These are phyloP conservation scores for Salmacisia buchloeana DNA, from an alignment of 1,284 basidiomycete species.

Conservation along the genomic window DNA sequence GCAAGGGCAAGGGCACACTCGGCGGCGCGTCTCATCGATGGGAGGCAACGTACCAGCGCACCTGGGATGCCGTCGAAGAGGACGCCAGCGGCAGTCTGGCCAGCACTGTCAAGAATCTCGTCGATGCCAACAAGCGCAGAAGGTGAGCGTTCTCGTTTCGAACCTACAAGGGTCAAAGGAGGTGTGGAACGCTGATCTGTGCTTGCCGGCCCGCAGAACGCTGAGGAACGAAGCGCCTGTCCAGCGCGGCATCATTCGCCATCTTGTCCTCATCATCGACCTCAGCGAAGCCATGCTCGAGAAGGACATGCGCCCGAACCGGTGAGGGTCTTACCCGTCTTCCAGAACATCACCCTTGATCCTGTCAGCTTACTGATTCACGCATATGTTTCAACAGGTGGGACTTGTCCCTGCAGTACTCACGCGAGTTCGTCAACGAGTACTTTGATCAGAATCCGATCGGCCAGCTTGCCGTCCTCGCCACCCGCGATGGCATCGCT, in stretches of 20 bases:
- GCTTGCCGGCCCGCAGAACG: constrained; percentile 9
- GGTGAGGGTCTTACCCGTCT: constrained; percentile 45
- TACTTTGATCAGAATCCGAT: constrained; percentile 99
- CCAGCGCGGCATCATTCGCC: constrained; percentile 89
- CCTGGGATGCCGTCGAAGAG: constrained; percentile 95
- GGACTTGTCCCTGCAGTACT: constrained; percentile 78
- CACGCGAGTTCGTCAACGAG: constrained; percentile 74
- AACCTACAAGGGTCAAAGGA: neutral
- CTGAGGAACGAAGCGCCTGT: constrained; percentile 73
- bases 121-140: constrained; percentile 76
- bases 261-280: constrained; percentile 83
- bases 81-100: constrained; percentile 88
- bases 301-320: constrained; percentile 86
- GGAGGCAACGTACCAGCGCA: constrained; percentile 89
- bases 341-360: constrained; percentile 14
- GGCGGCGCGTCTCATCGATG: constrained; percentile 66
- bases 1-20: constrained; percentile 30
- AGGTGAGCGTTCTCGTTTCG: too few species aligned
- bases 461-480: constrained; percentile 62
- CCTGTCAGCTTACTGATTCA: neutral
- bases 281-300: constrained; percentile 87
- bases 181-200: too few species aligned
- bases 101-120: constrained; percentile 76
- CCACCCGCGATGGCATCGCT: constrained; percentile 45
- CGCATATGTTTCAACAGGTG: constrained; percentile 52